A percentile compares a stretch with the other conserved stretches of the same genome.
Conservation (phyloP, 1,139 yeast genomes). For the Pichia sp. region DNA sequence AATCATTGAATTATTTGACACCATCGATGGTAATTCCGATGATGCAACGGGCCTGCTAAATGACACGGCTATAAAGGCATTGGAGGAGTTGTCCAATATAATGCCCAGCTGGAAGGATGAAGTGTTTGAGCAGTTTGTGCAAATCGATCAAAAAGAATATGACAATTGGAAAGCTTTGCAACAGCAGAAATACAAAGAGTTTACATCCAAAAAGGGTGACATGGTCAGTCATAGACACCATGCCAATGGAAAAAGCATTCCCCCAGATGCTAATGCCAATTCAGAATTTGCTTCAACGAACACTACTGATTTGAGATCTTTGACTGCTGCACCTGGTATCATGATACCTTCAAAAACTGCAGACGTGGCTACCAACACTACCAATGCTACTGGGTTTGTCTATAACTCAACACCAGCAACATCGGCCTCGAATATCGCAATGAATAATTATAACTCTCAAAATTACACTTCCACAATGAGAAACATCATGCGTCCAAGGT, state of each 20-base stretch:
- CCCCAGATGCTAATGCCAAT: neutral
- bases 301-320: neutral
- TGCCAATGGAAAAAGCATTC: neutral
- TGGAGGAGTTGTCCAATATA: slow-evolving; percentile 20
- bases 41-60: slow-evolving; percentile 27
- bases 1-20: slow-evolving; percentile 22
- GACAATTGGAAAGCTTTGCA: slow-evolving; percentile 29
- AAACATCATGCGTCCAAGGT: slow-evolving; percentile 3
- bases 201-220: slow-evolving; percentile 16
- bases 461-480: neutral
- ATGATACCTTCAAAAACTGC: slow-evolving; percentile 1
- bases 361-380: slow-evolving; percentile 9
- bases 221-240: slow-evolving; percentile 11
- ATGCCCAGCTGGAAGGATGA: slow-evolving; percentile 25
- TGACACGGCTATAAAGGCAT: slow-evolving; percentile 23
- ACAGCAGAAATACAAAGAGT: slow-evolving; percentile 17
- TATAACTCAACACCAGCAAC: slow-evolving; percentile 5
- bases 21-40: slow-evolving; percentile 24
- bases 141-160: slow-evolving; percentile 26
- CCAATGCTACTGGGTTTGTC: slow-evolving; percentile 9
- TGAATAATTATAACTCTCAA: slow-evolving; percentile 1
- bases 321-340: neutral
- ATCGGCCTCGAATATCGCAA: neutral
- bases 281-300: neutral
- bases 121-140: slow-evolving; percentile 21